Percentiles rank a stretch among this genome's conserved stretches.
Conservation (phyloP, 345 rosid genomes). For the Mallotus nudiflorus region DNA sequence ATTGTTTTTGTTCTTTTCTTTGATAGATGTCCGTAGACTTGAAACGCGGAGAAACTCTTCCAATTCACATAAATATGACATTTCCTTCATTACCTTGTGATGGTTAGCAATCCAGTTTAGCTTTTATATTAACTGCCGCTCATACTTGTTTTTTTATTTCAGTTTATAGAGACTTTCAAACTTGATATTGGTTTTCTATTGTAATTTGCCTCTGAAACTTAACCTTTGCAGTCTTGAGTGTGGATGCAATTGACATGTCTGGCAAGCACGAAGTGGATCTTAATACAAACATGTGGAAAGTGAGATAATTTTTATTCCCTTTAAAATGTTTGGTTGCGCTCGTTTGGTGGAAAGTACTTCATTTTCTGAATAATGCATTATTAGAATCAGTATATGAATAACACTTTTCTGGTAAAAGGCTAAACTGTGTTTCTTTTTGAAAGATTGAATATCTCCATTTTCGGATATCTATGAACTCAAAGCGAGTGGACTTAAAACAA, state of each 20-base stretch:
- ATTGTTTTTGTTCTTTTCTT: constrained; percentile 13
- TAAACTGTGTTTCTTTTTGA: neutral
- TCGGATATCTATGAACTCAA: neutral
- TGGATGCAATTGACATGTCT: constrained; percentile 99
- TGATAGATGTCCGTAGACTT: constrained; percentile 95
- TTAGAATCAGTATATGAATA: neutral
- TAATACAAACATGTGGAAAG: constrained; percentile 97
- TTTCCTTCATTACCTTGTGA: constrained; percentile 98
- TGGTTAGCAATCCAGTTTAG: constrained; percentile 46
- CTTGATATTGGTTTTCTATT: constrained; percentile 6
- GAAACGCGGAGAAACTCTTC: constrained; percentile 97
- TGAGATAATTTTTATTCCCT: constrained; percentile 26
- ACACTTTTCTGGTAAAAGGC: neutral
- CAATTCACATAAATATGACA: constrained; percentile 92
- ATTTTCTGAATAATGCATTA: too few relatives aligned
- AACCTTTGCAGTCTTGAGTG: constrained; percentile 65
- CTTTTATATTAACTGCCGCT: neutral
- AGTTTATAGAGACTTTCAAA: constrained; percentile 6
- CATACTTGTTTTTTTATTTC: constrained; percentile 1
- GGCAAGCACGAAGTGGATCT: constrained; percentile 99
- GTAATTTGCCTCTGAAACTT: neutral
- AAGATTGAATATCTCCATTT: neutral
- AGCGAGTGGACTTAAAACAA: neutral
- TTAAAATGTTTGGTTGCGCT: neutral
- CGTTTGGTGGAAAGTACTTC: too few relatives aligned